A percentile compares a stretch with the other conserved stretches of the same genome.
These are phyloP conservation scores for Rhodotorula sp. DNA, from an alignment of 1,284 basidiomycete species.

Conservation along the genomic window DNA sequence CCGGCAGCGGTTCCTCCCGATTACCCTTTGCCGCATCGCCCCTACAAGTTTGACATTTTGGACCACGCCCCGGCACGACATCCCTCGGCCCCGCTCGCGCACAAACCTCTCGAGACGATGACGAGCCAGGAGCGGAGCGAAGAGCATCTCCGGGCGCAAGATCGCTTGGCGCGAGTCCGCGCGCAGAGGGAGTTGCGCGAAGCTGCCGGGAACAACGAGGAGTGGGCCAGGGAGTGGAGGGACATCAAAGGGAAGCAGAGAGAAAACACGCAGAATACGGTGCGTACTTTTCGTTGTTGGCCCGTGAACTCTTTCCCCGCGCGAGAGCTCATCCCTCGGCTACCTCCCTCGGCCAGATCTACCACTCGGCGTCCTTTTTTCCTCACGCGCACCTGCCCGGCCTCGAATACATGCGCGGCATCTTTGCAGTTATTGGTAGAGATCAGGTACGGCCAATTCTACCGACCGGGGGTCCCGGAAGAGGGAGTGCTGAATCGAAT, in stretches of 20 bases:
- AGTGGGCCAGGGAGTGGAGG: slow-evolving; percentile 16
- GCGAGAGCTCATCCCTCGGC: background rate
- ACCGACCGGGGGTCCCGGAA: no score
- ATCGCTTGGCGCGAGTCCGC: background rate
- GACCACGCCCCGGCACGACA: slow-evolving; percentile 15
- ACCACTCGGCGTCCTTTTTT: slow-evolving; percentile 31
- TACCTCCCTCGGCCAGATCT: background rate
- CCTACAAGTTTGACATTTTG: slow-evolving; percentile 10
- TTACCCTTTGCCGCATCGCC: background rate
- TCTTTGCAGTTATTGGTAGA: slow-evolving; percentile 29
- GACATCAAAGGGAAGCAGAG: background rate
- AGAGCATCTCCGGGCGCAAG: background rate
- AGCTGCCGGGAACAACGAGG: background rate
- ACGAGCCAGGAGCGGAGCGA: background rate
- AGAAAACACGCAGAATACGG: background rate
- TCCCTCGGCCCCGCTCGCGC: background rate
- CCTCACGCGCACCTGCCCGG: slow-evolving; percentile 23
- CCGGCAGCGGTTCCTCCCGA: background rate
- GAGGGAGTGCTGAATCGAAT: no score
- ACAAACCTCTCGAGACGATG: background rate
- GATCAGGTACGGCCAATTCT: slow-evolving; percentile 2
- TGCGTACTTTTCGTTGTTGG: background rate
- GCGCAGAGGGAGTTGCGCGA: slow-evolving; percentile 2
- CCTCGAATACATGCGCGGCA: slow-evolving; percentile 18
- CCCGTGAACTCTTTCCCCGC: no score